Percentiles rank a stretch among this genome's conserved stretches.
These are phyloP conservation scores for Penicillium sp. DNA, from an alignment of 2,329 filamentous ascomycete genomes.

Conservation along the genomic window DNA sequence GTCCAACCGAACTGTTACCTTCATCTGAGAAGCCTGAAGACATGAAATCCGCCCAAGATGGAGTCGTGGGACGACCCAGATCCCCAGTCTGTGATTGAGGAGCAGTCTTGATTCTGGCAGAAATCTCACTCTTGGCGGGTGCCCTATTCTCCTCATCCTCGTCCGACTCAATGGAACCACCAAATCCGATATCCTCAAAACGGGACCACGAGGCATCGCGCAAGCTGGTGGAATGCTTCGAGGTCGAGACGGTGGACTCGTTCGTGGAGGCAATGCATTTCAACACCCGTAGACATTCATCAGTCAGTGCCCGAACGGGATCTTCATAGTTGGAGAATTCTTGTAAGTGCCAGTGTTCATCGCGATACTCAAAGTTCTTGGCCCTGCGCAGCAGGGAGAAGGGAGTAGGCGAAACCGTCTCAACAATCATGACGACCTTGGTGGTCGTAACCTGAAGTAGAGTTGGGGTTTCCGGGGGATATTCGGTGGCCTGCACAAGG, in stretches of 20 bases:
- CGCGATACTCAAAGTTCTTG: conserved; percentile 92
- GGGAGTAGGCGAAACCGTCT: conserved; percentile 89
- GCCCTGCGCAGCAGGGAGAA: conserved; percentile 86
- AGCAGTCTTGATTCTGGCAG: conserved; percentile 59
- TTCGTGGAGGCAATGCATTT: conserved; percentile 85
- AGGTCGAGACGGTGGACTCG: conserved; percentile 71
- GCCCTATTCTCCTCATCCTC: conserved; percentile 54
- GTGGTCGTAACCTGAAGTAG: conserved; percentile 78
- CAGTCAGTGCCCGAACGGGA: conserved; percentile 80
- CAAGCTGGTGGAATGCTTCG: conserved; percentile 68
- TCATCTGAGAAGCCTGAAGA: conserved; percentile 87
- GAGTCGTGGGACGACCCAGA: conserved; percentile 81
- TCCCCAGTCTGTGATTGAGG: conserved; percentile 66
- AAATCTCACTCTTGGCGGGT: conserved; percentile 32
- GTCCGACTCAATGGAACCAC: conserved; percentile 67
- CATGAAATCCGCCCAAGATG: conserved; percentile 97
- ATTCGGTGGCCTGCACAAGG: conserved; percentile 86
- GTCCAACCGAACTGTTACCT: conserved; percentile 59
- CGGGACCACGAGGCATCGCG: conserved; percentile 92
- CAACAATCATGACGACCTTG: conserved; percentile 94
- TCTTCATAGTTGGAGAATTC: conserved; percentile 87
- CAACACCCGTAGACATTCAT: conserved; percentile 89
- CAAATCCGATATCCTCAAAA: conserved; percentile 93
- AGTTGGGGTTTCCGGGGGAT: conserved; percentile 76
- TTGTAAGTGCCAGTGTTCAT: conserved; percentile 79